Conservation (phyloP, 1,284 basidiomycete species). For the Naganishia albida region DNA sequence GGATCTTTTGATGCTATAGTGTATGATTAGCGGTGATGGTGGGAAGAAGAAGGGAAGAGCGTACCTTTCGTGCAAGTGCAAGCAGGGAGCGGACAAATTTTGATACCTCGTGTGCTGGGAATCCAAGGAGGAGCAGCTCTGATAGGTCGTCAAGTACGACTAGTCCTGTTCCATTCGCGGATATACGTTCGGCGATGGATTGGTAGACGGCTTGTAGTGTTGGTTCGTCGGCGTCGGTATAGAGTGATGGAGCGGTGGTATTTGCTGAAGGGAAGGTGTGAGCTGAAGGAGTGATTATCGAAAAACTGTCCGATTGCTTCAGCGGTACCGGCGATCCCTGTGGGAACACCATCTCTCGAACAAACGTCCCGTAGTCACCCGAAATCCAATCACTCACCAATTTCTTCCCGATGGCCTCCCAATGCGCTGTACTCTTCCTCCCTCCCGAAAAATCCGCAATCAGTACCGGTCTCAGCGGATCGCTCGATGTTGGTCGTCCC, state of each 20-base stretch:
- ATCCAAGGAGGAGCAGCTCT: conserved; percentile 19
- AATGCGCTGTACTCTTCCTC: conserved; percentile 38
- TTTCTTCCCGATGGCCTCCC: conserved; percentile 45
- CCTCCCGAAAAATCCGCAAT: conserved; percentile 47
- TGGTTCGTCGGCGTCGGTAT: conserved; percentile 18
- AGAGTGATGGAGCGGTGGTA: not conserved
- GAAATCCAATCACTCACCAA: too few relatives aligned
- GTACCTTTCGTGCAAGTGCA: conserved; percentile 11
- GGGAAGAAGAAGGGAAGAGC: not conserved
- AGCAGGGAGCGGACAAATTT: conserved; percentile 15
- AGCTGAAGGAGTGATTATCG: conserved; percentile 7
- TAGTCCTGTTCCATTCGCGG: not conserved
- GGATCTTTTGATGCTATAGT: conserved; percentile 25
- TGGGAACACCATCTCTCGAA: not conserved
- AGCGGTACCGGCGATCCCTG: conserved; percentile 26
- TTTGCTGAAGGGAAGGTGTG: conserved; percentile 7
- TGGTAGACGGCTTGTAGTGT: conserved; percentile 10
- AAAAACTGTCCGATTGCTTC: conserved; percentile 11
- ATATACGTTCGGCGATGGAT: not conserved
- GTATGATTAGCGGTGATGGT: not conserved
- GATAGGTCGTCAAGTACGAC: conserved; percentile 23
- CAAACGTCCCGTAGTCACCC: too few relatives aligned
- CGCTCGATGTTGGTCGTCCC: conserved; percentile 37
- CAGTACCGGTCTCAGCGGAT: not conserved
- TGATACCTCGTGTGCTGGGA: conserved; percentile 3